Evolutionary conservation across 116 monocot species (phyloP).

Genomic region (Trichopus zeylanicus): DNA sequence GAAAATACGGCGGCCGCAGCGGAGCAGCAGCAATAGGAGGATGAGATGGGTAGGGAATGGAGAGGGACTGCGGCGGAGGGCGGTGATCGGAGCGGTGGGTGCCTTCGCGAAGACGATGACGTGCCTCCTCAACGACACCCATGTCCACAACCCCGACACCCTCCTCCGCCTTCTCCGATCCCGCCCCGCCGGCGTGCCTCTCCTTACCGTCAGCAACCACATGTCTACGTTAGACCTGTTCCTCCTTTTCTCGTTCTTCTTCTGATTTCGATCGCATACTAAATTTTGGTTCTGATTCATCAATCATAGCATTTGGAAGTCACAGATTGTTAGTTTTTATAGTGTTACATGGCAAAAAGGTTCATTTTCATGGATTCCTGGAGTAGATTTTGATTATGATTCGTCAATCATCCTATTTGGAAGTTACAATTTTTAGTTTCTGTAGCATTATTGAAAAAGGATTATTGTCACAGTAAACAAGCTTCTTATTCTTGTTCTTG

Average conservation of each 20-base stretch:
- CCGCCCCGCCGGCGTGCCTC: conserved; percentile 60
- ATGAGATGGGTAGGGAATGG: conserved; percentile 44
- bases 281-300: not conserved
- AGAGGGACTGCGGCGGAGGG: conserved; percentile 45
- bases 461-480: too few species aligned
- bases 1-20: too few species aligned
- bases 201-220: conserved; percentile 97
- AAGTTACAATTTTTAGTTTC: too few species aligned
- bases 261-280: not conserved
- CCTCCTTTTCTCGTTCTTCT: not conserved
- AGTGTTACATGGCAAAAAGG: too few species aligned
- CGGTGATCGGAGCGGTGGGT: conserved; percentile 48
- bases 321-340: too few species aligned
- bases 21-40: conserved; percentile 1
- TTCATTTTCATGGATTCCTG: too few species aligned
- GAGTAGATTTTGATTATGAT: too few species aligned
- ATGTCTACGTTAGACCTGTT: conserved; percentile 75
- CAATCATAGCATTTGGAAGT: conserved; percentile 1
- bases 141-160: conserved; percentile 67
- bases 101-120: conserved; percentile 65
- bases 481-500: too few species aligned
- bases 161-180: conserved; percentile 71
- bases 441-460: too few species aligned
- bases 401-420: too few species aligned
- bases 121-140: conserved; percentile 62